These are phyloP conservation scores for Colletotrichum eremochloae DNA, from an alignment of 2,329 filamentous ascomycete species.

Conservation along the genomic window DNA sequence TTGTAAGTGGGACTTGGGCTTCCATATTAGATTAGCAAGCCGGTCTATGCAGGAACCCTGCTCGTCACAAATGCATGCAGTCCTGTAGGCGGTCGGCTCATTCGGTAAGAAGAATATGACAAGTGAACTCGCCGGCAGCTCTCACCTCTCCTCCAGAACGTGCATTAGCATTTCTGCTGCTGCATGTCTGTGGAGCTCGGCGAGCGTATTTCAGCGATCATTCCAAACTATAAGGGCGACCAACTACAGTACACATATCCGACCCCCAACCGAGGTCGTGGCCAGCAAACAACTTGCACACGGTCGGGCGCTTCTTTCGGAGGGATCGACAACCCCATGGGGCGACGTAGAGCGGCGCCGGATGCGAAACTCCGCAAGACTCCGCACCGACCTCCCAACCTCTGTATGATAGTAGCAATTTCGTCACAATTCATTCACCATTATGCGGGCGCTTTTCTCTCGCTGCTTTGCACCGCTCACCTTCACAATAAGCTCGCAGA, in stretches of 20 bases:
- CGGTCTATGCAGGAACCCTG: not conserved
- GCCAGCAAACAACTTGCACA: conserved; percentile 17
- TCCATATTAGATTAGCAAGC: not conserved
- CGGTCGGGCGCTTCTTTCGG: conserved; percentile 4
- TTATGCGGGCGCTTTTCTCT: not conserved
- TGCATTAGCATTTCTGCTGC: not conserved
- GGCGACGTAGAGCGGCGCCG: conserved; percentile 17
- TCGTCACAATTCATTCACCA: conserved; percentile 18
- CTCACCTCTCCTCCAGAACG: no score
- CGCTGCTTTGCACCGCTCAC: conserved; percentile 4
- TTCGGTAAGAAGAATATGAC: not conserved
- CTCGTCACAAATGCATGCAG: no score
- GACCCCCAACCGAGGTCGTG: not conserved
- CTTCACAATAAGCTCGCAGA: conserved; percentile 19
- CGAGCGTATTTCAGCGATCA: conserved; percentile 2
- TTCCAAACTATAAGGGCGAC: not conserved
- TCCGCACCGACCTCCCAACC: conserved; percentile 31
- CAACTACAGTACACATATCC: no score
- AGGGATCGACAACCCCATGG: conserved; percentile 26
- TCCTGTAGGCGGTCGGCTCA: no score
- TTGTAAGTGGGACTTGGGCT: not conserved
- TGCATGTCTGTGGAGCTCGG: not conserved
- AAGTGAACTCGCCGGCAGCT: not conserved
- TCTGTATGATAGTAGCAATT: conserved; percentile 9
- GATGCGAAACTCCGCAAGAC: conserved; percentile 33